Percentiles rank a stretch among this genome's conserved stretches.
These are phyloP conservation scores for Eudorina sp. DNA, from an alignment of 139 green algal species.

Conservation along the genomic window DNA sequence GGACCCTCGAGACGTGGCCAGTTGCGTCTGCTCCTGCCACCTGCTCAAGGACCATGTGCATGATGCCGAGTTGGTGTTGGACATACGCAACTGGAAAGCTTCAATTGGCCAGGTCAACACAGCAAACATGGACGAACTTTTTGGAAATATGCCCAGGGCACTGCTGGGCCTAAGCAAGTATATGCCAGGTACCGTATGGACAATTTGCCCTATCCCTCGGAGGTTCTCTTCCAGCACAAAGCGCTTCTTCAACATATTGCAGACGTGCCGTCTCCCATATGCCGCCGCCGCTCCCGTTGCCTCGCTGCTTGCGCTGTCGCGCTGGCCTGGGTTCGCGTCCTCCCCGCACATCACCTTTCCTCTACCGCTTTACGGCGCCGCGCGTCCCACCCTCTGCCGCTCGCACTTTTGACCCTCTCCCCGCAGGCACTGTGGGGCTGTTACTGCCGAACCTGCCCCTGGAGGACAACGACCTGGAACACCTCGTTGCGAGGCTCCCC, in stretches of 20 bases:
- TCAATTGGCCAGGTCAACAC: not conserved
- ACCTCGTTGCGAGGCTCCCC: conserved; percentile 28
- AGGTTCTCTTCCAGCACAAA: too few species aligned
- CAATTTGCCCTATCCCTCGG: too few species aligned
- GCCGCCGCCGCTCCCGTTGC: too few species aligned
- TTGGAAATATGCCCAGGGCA: not conserved
- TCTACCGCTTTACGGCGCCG: too few species aligned
- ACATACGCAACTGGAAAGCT: not conserved
- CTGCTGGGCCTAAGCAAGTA: conserved; percentile 43
- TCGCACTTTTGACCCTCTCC: not conserved
- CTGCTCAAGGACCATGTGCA: not conserved
- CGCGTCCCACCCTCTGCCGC: too few species aligned
- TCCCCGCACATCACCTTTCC: too few species aligned
- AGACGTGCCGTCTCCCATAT: too few species aligned
- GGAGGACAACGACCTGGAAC: conserved; percentile 62
- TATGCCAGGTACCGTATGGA: conserved; percentile 64
- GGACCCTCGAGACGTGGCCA: not conserved
- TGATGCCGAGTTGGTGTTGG: conserved; percentile 5
- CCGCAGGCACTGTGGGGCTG: conserved; percentile 59
- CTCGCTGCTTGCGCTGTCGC: too few species aligned
- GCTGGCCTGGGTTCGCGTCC: too few species aligned
- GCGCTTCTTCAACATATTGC: too few species aligned
- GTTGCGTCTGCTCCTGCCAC: not conserved
- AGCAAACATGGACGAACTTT: not conserved
- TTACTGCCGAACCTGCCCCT: conserved; percentile 61